Base-by-base conservation (phyloP, 805 yeast species). In the Teunomyces pallodes region DNA sequence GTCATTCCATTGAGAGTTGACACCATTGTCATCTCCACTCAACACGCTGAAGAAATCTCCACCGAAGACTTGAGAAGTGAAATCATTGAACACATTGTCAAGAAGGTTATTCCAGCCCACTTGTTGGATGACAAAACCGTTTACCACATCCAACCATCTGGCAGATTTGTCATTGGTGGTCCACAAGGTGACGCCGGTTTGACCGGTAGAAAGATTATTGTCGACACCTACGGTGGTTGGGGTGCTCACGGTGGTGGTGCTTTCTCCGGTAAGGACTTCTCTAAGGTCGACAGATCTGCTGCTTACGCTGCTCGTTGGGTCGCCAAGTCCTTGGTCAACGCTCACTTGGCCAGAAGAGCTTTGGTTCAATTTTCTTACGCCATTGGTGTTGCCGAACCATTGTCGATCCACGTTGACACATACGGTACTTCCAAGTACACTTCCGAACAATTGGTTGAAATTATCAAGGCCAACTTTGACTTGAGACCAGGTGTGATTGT, bases 191-290 rank as follows among this genome's bases (percentile, higher is more conserved):
- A 94, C 73, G 99, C 99, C 59, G 99, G 99, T 82, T 80, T 94
- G 70, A 94, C 99, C 61, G 99, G 99, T 75, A 90, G 99, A 81
- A 94, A 94, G 82, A 94, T 94, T 75, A 94, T 94, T 66, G 99
- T 94, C 70, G 99, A 94, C 77, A 96, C 99, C 58, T 94, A 94
- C 80, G 99, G 99, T 81, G 99, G 99, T 67, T 95, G 99, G 95
- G 97, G 99, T 77, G 98, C 99, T 67, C 99, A 94, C 82, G 99
- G 99, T 79, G 99, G 99, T 82, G 99, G 99, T 82, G 99, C 99
- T 57, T 94, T 94, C 90, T 87, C 96, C 57, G 99, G 99, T 76
- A 94, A 94, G 83, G 99, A 94, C 77, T 94, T 89, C 88, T 90
- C 97, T 73, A 94, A 94, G 83, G 99, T 94, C 67, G 99, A 94